Evolutionary conservation across 129 eudicot species (phyloP).

Genomic region (Artemisia annua): DNA sequence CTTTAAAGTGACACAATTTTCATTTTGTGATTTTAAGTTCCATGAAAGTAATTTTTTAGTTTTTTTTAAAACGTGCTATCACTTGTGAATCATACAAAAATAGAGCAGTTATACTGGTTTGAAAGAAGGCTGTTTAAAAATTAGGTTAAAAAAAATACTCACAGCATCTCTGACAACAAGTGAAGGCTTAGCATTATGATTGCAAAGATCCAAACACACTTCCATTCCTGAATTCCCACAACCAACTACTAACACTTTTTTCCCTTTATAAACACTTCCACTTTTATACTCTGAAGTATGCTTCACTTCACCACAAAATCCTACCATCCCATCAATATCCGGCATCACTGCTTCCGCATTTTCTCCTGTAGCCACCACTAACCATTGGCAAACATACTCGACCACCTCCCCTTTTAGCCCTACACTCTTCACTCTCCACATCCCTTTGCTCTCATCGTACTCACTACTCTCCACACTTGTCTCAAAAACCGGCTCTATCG

Average conservation of each 20-base stretch:
- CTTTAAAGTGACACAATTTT: too few relatives aligned
- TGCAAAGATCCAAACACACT: conserved; percentile 96
- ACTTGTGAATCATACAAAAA: too few relatives aligned
- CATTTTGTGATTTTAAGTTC: too few relatives aligned
- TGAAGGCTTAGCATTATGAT: conserved; percentile 87
- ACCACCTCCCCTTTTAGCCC: conserved; percentile 38
- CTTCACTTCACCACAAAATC: conserved; percentile 61
- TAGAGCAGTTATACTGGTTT: too few relatives aligned
- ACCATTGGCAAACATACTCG: conserved; percentile 86
- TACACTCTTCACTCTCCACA: conserved; percentile 69
- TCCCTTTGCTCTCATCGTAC: conserved; percentile 55
- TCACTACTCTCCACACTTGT: conserved; percentile 57
- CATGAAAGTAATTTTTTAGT: too few relatives aligned
- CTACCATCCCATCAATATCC: conserved; percentile 62
- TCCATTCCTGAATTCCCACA: conserved; percentile 99
- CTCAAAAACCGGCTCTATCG: conserved; percentile 63
- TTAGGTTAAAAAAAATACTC: conserved; percentile 32
- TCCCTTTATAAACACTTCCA: conserved; percentile 69
- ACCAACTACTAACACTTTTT: conserved; percentile 85
- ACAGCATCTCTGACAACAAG: conserved; percentile 94
- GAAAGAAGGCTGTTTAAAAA: not conserved
- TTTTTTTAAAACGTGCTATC: too few relatives aligned
- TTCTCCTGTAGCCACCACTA: conserved; percentile 97
- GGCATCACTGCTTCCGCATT: conserved; percentile 96
- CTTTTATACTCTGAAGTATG: conserved; percentile 83